A percentile compares a stretch with the other conserved stretches of the same genome.
Conservation (phyloP, 805 yeast genomes). For the Wickerhamiella alocasiicola region DNA sequence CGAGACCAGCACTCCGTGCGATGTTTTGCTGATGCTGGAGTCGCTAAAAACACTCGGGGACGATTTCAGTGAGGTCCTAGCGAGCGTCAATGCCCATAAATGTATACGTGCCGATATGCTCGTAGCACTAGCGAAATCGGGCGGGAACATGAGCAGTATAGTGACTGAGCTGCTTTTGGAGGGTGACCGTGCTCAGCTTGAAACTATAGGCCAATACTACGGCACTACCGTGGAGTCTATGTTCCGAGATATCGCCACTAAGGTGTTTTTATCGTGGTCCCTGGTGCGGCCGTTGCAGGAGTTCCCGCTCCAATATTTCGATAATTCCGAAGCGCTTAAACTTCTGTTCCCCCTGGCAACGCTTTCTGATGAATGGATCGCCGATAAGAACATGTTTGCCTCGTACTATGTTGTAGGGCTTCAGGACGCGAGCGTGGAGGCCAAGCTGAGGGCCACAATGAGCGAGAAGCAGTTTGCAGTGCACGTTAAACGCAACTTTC, state of each 20-base stretch:
- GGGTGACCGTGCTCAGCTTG: background rate
- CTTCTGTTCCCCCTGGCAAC: background rate
- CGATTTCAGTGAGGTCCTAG: background rate
- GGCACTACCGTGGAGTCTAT: background rate
- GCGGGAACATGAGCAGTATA: background rate
- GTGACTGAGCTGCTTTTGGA: background rate
- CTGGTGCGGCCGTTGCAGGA: background rate
- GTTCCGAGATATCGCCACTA: background rate
- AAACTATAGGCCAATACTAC: background rate
- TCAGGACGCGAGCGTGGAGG: background rate
- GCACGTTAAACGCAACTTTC: background rate
- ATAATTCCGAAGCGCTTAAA: background rate
- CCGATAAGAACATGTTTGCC: slow-evolving; percentile 2
- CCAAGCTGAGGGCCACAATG: background rate
- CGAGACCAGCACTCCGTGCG: background rate
- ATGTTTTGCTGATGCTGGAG: background rate
- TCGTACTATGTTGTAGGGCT: background rate
- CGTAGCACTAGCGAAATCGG: background rate
- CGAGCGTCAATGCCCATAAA: background rate
- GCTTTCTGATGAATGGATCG: slow-evolving; percentile 3
- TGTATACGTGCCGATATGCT: background rate
- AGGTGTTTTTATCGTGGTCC: background rate
- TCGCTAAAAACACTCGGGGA: too few species aligned
- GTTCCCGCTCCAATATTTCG: slow-evolving; percentile 5
- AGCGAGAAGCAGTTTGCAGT: background rate